Evolutionary conservation across 2,329 filamentous ascomycete genomes (phyloP).

Genomic region (Aspergillus aculeatus): DNA sequence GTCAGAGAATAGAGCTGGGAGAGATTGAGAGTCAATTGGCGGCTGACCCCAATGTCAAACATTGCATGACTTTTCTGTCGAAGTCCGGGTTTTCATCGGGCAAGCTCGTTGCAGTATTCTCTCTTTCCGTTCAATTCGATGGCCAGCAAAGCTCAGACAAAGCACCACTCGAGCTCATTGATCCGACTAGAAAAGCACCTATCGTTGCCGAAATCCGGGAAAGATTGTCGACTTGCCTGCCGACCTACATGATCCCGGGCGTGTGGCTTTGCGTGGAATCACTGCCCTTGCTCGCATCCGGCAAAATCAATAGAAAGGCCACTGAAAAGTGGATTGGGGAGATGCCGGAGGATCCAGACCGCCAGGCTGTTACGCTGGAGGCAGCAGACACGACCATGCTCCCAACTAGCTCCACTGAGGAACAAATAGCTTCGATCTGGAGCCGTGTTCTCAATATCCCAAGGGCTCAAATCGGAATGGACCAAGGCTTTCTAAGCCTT

Average conservation of each 20-base stretch:
- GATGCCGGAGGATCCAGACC: slow-evolving; percentile 29
- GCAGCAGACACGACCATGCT: slow-evolving; percentile 7
- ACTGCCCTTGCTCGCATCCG: slow-evolving; percentile 46
- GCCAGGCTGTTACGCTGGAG: slow-evolving; percentile 7
- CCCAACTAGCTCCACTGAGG: slow-evolving; percentile 29
- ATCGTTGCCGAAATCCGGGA: slow-evolving; percentile 30
- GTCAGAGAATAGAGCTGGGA: slow-evolving; percentile 62
- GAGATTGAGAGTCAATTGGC: slow-evolving; percentile 48
- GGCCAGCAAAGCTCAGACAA: slow-evolving; percentile 19
- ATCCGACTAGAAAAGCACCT: slow-evolving; percentile 19
- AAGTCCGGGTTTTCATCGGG: slow-evolving; percentile 36
- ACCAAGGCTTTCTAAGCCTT: slow-evolving; percentile 44
- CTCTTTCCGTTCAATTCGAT: slow-evolving; percentile 24
- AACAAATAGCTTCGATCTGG: slow-evolving; percentile 34
- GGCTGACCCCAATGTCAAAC: slow-evolving; percentile 31
- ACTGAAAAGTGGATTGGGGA: slow-evolving; percentile 35
- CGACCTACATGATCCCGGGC: slow-evolving; percentile 49
- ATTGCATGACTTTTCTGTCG: slow-evolving; percentile 38
- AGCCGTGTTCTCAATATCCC: slow-evolving; percentile 43
- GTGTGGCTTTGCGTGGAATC: slow-evolving; percentile 47
- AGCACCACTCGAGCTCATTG: slow-evolving; percentile 27
- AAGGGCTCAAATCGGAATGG: slow-evolving; percentile 29
- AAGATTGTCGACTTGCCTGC: slow-evolving; percentile 34
- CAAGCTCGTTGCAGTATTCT: slow-evolving; percentile 34
- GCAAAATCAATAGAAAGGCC: slow-evolving; percentile 47